These are phyloP conservation scores for Yarrowia phangngaensis DNA, from an alignment of 805 yeast species.

Conservation along the genomic window DNA sequence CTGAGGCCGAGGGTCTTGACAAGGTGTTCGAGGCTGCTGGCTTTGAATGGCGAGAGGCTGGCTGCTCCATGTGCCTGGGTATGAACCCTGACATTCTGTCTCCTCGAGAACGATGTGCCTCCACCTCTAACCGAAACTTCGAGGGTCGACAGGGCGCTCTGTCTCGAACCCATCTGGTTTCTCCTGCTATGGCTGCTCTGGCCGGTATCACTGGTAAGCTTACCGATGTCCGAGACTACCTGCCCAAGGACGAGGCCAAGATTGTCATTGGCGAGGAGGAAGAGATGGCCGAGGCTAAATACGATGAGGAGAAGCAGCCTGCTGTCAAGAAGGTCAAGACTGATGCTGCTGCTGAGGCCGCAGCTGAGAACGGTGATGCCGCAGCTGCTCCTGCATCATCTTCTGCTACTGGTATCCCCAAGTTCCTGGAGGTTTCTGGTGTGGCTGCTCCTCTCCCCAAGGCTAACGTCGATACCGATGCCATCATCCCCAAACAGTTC, in stretches of 20 bases:
- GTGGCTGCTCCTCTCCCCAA: constrained; percentile 91
- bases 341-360: constrained; percentile 11
- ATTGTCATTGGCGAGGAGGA: constrained; percentile 40
- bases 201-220: constrained; percentile 91
- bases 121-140: constrained; percentile 97
- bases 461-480: constrained; percentile 97
- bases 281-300: constrained; percentile 33
- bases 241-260: constrained; percentile 46
- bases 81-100: constrained; percentile 97
- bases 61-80: constrained; percentile 99
- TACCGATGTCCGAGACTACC: constrained; percentile 81
- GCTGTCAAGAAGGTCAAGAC: constrained; percentile 11
- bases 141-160: constrained; percentile 98
- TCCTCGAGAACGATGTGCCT: constrained; percentile 97
- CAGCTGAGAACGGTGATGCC: constrained; percentile 41
- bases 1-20: constrained; percentile 92
- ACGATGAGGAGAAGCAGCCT: constrained; percentile 65
- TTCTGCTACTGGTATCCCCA: constrained; percentile 59
- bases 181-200: constrained; percentile 99
- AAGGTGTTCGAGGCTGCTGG: constrained; percentile 89
- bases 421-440: constrained; percentile 72
- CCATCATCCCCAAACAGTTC: constrained; percentile 95
- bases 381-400: constrained; percentile 39
- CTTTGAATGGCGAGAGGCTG: constrained; percentile 99
- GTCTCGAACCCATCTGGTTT: constrained; percentile 95